A percentile compares a stretch with the other conserved stretches of the same genome.
Evolutionary conservation across 1,284 basidiomycete genomes (phyloP).

Genomic region (Sporisorium graminicola): DNA sequence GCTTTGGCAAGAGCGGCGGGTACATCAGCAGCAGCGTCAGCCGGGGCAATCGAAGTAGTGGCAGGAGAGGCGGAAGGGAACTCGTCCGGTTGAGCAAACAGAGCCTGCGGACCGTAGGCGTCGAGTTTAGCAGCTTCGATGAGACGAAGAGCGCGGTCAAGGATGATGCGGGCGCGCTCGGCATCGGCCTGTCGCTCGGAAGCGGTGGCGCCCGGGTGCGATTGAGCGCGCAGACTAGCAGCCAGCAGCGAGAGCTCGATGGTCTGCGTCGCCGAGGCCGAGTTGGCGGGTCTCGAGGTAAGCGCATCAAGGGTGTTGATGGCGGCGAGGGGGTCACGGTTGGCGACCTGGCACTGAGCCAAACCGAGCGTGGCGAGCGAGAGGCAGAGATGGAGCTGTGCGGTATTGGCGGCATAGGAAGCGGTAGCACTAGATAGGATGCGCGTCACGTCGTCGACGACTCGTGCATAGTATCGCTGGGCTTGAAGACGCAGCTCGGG

Average conservation of each 20-base stretch:
- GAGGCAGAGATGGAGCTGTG: conserved; percentile 47
- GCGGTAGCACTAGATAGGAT: conserved; percentile 24
- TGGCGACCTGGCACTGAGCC: conserved; percentile 64
- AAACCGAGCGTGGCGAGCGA: conserved; percentile 65
- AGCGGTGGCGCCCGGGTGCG: conserved; percentile 58
- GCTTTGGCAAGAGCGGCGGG: conserved; percentile 50
- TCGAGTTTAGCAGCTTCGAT: conserved; percentile 56
- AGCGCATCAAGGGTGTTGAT: conserved; percentile 62
- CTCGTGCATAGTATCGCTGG: conserved; percentile 61
- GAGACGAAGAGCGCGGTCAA: conserved; percentile 62
- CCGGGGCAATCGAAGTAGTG: conserved; percentile 18
- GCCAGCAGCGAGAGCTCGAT: conserved; percentile 62
- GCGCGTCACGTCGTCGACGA: conserved; percentile 58
- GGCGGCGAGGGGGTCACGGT: conserved; percentile 59
- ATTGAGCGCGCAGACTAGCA: conserved; percentile 56
- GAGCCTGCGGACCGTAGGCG: conserved; percentile 31
- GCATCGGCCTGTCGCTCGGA: conserved; percentile 50
- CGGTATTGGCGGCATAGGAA: conserved; percentile 17
- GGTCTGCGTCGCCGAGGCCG: conserved; percentile 40
- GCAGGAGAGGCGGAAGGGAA: conserved; percentile 24
- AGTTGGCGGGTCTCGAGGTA: conserved; percentile 39
- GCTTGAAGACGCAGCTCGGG: conserved; percentile 55
- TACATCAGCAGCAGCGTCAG: conserved; percentile 31
- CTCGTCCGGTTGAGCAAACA: conserved; percentile 39
- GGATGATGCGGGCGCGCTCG: conserved; percentile 56